Conservation (phyloP, 108 stramenopile genomes). For the Skeletonema costatum region DNA sequence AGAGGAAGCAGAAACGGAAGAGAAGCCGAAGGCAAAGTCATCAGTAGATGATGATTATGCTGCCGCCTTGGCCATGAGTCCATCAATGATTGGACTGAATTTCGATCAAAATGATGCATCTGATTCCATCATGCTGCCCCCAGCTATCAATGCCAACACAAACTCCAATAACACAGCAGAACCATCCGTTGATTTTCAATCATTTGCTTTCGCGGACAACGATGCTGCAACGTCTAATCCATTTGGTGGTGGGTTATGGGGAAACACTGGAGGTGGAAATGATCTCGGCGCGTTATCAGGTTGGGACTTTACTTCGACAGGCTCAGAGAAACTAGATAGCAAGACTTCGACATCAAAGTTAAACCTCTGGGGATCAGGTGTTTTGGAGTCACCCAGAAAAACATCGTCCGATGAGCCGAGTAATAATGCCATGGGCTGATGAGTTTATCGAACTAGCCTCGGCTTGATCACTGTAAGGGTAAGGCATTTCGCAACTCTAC, state of each 20-base stretch:
- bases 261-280: constrained; percentile 46
- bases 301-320: constrained; percentile 26
- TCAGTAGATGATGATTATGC: constrained; percentile 61
- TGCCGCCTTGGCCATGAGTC: constrained; percentile 79
- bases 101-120: constrained; percentile 76
- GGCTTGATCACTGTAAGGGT: background rate
- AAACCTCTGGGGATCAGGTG: constrained; percentile 5
- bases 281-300: constrained; percentile 28
- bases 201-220: constrained; percentile 44
- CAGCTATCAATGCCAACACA: constrained; percentile 36
- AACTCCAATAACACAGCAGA: constrained; percentile 6
- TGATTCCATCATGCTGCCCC: constrained; percentile 70
- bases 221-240: constrained; percentile 38
- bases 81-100: constrained; percentile 70
- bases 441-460: background rate
- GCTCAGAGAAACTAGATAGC: background rate
- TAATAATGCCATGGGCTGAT: background rate
- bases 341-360: constrained; percentile 10
- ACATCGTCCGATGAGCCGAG: background rate
- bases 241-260: constrained; percentile 69
- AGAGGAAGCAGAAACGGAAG: constrained; percentile 44
- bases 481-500: background rate
- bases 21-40: constrained; percentile 25
- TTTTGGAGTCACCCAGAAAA: constrained; percentile 1
- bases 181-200: constrained; percentile 41